Base-by-base conservation (phyloP, 1,284 basidiomycete genomes). In the Naganishia cerealis region DNA sequence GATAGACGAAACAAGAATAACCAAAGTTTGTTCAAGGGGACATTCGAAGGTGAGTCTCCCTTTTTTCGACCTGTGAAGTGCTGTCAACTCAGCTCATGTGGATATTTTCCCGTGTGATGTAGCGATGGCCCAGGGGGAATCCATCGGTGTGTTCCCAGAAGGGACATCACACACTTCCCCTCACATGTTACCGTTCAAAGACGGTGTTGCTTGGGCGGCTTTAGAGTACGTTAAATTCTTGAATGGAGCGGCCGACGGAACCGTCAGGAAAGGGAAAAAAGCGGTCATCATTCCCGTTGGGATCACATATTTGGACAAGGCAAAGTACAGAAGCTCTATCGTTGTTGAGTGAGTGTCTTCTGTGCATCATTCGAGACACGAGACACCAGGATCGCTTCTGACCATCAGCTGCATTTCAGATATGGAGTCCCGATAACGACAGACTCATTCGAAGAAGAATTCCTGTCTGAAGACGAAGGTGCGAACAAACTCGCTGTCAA, bases 151-250 rank as follows among this genome's bases (percentile, higher is more conserved):
- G 50, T 98, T 98, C 77, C 95, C 95, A 1, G 94, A 98, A 79
- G 94, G 94, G 21, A 81, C 82, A 21, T 78, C 83, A 53, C 81
- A 84, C 71, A 96, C 94, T 0, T 91, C 94, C 75, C 92, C 94
- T 3, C 86, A 87, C 67, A 90, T 98, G 75, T 90, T 94, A 85
- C 89, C 92, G 70, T 86, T 98, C 75, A 98, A 98, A 79, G 92
- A 97, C 74, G 94, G 94, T 29, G 90, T 91, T n/a, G 87, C 92
- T 9, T 97, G 94, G 94, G 89, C 92, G 40, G 91, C 93, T 3
- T 84, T 97, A 72, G 95, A 97, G 82, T 97, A 94, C 80, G 85
- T 87, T 15, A 89, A 90, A 73, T 93, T 91, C 86, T 83, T 86
- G 53, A 68, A 82, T 75, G 75, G 83, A 76, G 71, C 85, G 81